phyloP scores from a whole-genome alignment of 768 basidiomycete genomes.

The Tylopilus intermedius region DNA sequence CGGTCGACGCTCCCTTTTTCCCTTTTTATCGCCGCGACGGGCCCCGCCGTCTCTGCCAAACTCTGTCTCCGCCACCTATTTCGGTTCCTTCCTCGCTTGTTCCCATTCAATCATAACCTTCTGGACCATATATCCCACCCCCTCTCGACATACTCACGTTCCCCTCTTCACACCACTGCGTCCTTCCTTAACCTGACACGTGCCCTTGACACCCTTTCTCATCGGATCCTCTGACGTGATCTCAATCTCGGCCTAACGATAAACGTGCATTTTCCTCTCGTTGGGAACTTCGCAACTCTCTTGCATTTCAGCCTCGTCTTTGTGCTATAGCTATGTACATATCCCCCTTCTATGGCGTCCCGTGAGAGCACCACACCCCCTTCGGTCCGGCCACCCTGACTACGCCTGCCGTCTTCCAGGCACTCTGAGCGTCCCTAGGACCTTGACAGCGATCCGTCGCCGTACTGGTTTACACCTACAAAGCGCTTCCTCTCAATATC shows the following conservation, averaged over 20 bases:
- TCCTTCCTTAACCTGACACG: no score
- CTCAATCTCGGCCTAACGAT: background rate
- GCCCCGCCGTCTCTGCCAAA: no score
- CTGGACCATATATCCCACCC: no score
- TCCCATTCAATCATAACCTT: no score
- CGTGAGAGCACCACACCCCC: conserved; percentile 3
- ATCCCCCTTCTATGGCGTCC: background rate
- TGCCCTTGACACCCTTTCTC: background rate
- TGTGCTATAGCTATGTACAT: background rate
- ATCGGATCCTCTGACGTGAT: background rate
- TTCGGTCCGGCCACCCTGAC: background rate
- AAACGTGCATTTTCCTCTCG: background rate
- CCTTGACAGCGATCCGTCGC: no score
- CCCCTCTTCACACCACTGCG: background rate
- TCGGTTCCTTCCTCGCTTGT: background rate
- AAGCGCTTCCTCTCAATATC: conserved; percentile 1
- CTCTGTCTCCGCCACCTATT: no score
- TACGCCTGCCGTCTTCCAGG: no score
- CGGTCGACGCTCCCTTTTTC: no score
- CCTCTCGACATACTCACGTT: no score
- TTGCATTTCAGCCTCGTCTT: no score
- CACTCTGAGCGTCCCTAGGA: no score
- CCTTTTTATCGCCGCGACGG: no score
- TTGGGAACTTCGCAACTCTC: background rate
- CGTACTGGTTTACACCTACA: background rate